Conservation (phyloP, 305 asterid species). For the Nicotiana rustica region DNA sequence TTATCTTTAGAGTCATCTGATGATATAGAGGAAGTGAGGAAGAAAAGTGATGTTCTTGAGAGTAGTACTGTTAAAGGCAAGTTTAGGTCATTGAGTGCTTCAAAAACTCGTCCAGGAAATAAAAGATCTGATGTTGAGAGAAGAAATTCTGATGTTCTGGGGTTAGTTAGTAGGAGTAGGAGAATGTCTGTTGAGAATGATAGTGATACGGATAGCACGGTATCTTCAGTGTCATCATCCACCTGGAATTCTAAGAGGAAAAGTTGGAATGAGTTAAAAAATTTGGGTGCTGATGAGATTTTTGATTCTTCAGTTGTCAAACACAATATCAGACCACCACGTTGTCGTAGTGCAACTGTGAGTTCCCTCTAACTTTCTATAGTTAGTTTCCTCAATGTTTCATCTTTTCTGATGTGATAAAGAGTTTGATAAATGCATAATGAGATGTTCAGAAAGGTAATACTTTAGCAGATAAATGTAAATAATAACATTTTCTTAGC, state of each 20-base stretch:
- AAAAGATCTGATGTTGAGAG: constrained; percentile 32
- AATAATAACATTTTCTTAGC: neutral
- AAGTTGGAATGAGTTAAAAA: constrained; percentile 78
- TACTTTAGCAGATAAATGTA: neutral
- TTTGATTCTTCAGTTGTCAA: constrained; percentile 61
- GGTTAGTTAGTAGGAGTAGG: constrained; percentile 28
- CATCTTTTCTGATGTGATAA: neutral
- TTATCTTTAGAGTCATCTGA: constrained; percentile 48
- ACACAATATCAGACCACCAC: constrained; percentile 49
- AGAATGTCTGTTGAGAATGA: constrained; percentile 51
- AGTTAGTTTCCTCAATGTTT: neutral
- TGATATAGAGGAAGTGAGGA: constrained; percentile 41
- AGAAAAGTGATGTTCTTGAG: constrained; percentile 37
- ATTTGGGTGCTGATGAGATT: constrained; percentile 55
- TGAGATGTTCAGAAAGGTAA: neutral
- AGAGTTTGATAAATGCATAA: neutral
- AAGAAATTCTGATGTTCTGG: neutral
- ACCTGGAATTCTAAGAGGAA: constrained; percentile 53
- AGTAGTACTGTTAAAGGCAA: constrained; percentile 34
- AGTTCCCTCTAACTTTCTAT: constrained; percentile 30
- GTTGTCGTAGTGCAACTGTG: constrained; percentile 65
- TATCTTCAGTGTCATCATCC: constrained; percentile 48
- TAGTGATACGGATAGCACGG: constrained; percentile 58
- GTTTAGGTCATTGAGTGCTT: constrained; percentile 53
- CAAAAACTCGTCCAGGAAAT: constrained; percentile 44